phyloP scores from a whole-genome alignment of 352 stramenopile genomes.

The Phytopythium cucurbitacearum region DNA sequence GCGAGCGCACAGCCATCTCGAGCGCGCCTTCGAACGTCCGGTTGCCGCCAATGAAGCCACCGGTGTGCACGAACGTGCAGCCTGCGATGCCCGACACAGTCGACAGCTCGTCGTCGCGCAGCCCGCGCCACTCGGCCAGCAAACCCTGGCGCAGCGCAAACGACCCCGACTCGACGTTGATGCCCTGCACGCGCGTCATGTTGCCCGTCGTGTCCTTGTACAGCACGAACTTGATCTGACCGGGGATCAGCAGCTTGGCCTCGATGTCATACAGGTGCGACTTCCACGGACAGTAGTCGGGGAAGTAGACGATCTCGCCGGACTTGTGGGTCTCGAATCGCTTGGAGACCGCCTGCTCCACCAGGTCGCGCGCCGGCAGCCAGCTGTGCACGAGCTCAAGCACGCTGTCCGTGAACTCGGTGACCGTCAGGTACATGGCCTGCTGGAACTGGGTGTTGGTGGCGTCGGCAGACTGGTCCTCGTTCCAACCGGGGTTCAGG shows the following conservation, averaged over 20 bases:
- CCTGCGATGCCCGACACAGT: slow-evolving; percentile 87
- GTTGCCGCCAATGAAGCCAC: slow-evolving; percentile 99
- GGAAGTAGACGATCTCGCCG: slow-evolving; percentile 92
- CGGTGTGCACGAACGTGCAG: slow-evolving; percentile 96
- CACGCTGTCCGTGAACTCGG: slow-evolving; percentile 93
- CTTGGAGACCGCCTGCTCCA: slow-evolving; percentile 87
- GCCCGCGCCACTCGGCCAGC: slow-evolving; percentile 90
- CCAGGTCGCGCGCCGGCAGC: slow-evolving; percentile 91
- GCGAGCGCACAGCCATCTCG: slow-evolving; percentile 88
- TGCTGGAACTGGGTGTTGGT: slow-evolving; percentile 93
- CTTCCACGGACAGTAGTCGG: slow-evolving; percentile 94
- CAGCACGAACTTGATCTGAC: slow-evolving; percentile 96
- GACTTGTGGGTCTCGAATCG: slow-evolving; percentile 89
- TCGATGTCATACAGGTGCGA: slow-evolving; percentile 96
- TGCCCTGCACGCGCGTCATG: slow-evolving; percentile 96
- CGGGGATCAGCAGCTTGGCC: slow-evolving; percentile 79
- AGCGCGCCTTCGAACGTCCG: slow-evolving; percentile 94
- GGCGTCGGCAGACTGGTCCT: slow-evolving; percentile 68
- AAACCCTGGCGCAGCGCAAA: slow-evolving; percentile 94
- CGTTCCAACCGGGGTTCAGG: slow-evolving; percentile 97
- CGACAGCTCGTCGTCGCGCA: slow-evolving; percentile 92
- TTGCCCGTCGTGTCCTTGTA: slow-evolving; percentile 92
- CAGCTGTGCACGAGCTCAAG: slow-evolving; percentile 91
- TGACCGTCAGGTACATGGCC: slow-evolving; percentile 92
- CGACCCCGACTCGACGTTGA: slow-evolving; percentile 89